phyloP scores from a whole-genome alignment of 352 stramenopile genomes.

The Globisporangium heterothallicum region DNA sequence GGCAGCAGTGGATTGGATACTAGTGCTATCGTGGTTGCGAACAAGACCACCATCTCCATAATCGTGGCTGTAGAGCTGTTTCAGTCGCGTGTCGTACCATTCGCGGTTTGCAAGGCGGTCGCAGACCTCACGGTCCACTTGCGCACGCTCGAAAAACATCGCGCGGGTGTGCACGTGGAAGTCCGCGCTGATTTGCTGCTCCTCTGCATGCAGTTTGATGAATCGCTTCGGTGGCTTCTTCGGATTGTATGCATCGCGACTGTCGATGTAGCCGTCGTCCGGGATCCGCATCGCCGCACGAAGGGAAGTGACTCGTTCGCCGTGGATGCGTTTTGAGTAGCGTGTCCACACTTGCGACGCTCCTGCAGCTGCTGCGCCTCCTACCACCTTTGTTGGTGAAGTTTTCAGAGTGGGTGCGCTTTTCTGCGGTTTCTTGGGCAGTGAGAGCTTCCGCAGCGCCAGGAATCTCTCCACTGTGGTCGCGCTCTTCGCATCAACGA shows the following conservation, averaged over 20 bases:
- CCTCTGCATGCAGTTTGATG: conserved; percentile 46
- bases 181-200: conserved; percentile 22
- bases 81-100: conserved; percentile 23
- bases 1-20: neutral
- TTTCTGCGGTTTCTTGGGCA: conserved; percentile 1
- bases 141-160: conserved; percentile 40
- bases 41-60: neutral
- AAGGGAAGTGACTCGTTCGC: conserved; percentile 20
- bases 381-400: neutral
- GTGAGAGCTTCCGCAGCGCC: conserved; percentile 5
- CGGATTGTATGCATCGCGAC: conserved; percentile 45
- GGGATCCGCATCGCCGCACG: conserved; percentile 31
- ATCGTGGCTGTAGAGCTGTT: conserved; percentile 6
- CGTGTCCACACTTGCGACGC: conserved; percentile 20
- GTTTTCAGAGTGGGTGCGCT: neutral
- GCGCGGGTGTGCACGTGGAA: conserved; percentile 36
- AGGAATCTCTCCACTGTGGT: conserved; percentile 7
- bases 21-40: neutral
- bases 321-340: conserved; percentile 38
- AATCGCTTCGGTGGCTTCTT: conserved; percentile 29
- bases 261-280: conserved; percentile 34
- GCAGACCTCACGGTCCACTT: conserved; percentile 47
- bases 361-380: neutral
- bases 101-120: conserved; percentile 40
- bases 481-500: neutral